These are phyloP conservation scores for Acacia melanoxylon DNA, from an alignment of 306 rosid species.

Conservation along the genomic window DNA sequence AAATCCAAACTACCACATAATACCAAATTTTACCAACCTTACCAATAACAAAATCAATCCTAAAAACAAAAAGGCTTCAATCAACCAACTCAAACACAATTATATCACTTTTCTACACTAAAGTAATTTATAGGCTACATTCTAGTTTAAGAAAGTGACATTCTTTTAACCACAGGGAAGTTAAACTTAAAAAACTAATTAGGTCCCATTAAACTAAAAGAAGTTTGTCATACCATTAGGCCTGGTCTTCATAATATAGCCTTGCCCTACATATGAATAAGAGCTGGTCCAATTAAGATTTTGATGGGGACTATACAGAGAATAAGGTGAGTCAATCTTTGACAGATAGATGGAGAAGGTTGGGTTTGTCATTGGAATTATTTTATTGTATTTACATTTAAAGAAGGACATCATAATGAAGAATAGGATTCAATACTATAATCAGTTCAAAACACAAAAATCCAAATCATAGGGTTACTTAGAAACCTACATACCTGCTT, in stretches of 20 bases:
- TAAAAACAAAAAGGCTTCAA: neutral
- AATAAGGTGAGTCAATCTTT: neutral
- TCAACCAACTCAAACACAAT: conserved; percentile 9
- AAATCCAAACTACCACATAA: conserved; percentile 1
- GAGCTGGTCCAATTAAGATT: neutral
- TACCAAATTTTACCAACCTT: neutral
- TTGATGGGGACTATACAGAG: neutral
- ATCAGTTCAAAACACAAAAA: conserved; percentile 25
- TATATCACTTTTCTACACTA: neutral
- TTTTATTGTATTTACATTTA: conserved; percentile 26
- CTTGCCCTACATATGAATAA: neutral
- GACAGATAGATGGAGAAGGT: neutral
- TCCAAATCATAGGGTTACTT: conserved; percentile 26
- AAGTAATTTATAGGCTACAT: neutral
- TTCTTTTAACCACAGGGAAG: neutral
- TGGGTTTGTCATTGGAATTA: conserved; percentile 18
- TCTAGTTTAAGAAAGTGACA: neutral
- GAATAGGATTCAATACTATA: conserved; percentile 17
- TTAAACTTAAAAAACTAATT: neutral
- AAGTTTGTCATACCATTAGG: neutral
- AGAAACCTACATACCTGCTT: neutral
- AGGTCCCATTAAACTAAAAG: neutral
- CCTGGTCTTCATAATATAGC: neutral
- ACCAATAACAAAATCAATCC: neutral
- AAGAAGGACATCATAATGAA: conserved; percentile 23